Evolutionary conservation across 768 basidiomycete species (phyloP).

Genomic region (Tubosaeta brunneosetosa): DNA sequence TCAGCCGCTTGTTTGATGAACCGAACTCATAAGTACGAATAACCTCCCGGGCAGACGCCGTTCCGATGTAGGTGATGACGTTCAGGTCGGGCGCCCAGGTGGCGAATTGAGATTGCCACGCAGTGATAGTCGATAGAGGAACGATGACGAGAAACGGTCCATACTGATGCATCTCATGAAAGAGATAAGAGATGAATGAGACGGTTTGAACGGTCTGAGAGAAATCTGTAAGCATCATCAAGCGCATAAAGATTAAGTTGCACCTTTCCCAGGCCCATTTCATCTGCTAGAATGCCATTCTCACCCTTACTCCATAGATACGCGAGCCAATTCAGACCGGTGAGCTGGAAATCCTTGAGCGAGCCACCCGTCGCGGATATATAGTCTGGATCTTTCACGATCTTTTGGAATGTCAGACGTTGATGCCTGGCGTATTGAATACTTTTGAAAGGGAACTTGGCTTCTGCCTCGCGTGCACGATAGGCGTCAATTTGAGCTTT

Average conservation of each 20-base stretch:
- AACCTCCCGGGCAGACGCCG: slow-evolving; percentile 78
- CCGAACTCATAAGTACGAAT: slow-evolving; percentile 94
- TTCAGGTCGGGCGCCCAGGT: slow-evolving; percentile 96
- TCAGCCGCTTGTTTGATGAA: slow-evolving; percentile 78
- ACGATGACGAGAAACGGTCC: slow-evolving; percentile 98
- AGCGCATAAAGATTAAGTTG: neutral
- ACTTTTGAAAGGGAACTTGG: slow-evolving; percentile 85
- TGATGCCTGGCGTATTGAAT: slow-evolving; percentile 55
- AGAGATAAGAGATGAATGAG: slow-evolving; percentile 89
- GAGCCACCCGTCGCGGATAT: slow-evolving; percentile 71
- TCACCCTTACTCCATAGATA: slow-evolving; percentile 93
- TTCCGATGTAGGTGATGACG: slow-evolving; percentile 95
- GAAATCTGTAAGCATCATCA: slow-evolving; percentile 12
- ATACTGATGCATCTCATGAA: slow-evolving; percentile 87
- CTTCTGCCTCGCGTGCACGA: slow-evolving; percentile 68
- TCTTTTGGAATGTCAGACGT: slow-evolving; percentile 78
- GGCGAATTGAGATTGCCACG: slow-evolving; percentile 94
- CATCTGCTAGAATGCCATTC: slow-evolving; percentile 96
- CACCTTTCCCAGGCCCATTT: slow-evolving; percentile 99
- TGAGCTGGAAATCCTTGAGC: slow-evolving; percentile 97
- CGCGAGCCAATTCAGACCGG: slow-evolving; percentile 97
- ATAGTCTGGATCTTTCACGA: slow-evolving; percentile 85
- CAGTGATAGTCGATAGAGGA: slow-evolving; percentile 94
- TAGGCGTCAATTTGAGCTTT: slow-evolving; percentile 77
- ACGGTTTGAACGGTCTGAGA: slow-evolving; percentile 91